phyloP scores from a whole-genome alignment of 176 grass and related monocot species.

The Luzula sylvatica region DNA sequence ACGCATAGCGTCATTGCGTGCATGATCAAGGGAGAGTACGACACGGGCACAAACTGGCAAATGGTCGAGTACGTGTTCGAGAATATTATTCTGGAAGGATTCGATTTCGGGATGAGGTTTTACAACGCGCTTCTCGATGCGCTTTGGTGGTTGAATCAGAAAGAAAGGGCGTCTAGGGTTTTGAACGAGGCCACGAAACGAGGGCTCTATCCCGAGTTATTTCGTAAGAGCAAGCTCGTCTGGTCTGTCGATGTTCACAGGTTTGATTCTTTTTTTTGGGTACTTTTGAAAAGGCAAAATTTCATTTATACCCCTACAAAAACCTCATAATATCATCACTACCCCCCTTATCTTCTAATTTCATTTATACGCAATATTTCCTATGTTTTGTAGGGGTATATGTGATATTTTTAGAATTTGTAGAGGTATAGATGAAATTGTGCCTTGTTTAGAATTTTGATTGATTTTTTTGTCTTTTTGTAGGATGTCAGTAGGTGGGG shows the following conservation, averaged over 20 bases:
- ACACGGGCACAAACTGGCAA: conserved; percentile 87
- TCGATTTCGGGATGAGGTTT: conserved; percentile 65
- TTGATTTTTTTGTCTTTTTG: conserved; percentile 17
- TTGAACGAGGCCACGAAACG: conserved; percentile 53
- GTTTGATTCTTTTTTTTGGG: conserved; percentile 26
- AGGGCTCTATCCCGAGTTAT: conserved; percentile 78
- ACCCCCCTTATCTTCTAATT: not conserved
- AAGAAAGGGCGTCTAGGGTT: conserved; percentile 54
- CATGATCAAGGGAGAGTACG: conserved; percentile 86
- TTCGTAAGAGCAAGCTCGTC: conserved; percentile 54
- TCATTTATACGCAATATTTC: conserved; percentile 3
- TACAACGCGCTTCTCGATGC: conserved; percentile 86
- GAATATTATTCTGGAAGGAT: conserved; percentile 67
- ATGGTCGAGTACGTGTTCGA: conserved; percentile 87
- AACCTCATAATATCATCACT: not conserved
- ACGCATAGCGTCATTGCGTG: conserved; percentile 73
- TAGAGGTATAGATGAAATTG: not conserved
- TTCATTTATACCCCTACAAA: too few relatives aligned
- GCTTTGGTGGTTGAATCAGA: conserved; percentile 89
- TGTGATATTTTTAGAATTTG: too few relatives aligned
- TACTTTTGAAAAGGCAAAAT: not conserved
- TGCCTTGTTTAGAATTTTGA: not conserved
- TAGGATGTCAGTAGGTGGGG: conserved; percentile 90
- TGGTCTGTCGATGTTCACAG: conserved; percentile 95
- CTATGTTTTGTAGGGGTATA: too few relatives aligned